Evolutionary conservation across 116 monocot genomes (phyloP).

Genomic region (Papilionanthe hybrid): DNA sequence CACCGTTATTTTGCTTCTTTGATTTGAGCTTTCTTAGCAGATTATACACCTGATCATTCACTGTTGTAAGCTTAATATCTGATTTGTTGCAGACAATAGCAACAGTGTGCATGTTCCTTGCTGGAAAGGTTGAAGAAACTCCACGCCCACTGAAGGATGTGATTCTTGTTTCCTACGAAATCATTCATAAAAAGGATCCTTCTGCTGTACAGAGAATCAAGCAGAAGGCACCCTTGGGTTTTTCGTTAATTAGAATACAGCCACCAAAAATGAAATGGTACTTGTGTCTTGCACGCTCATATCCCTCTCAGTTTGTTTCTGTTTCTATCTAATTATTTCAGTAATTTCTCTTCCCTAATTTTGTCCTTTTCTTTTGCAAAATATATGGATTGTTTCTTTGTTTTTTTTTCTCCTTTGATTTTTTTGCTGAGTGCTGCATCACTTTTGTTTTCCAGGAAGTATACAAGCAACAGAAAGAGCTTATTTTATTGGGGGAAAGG

Average conservation of each 20-base stretch:
- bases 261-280: conserved; percentile 2
- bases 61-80: neutral
- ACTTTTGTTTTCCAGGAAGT: conserved; percentile 20
- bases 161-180: conserved; percentile 22
- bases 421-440: neutral
- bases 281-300: neutral
- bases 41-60: too few relatives aligned
- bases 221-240: conserved; percentile 17
- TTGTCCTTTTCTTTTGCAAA: neutral
- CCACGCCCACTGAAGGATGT: conserved; percentile 30
- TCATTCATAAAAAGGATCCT: conserved; percentile 29
- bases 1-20: too few relatives aligned
- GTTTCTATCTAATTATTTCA: neutral
- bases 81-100: conserved; percentile 15
- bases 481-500: conserved; percentile 28
- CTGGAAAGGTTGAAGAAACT: conserved; percentile 34
- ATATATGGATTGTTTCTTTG: too few relatives aligned
- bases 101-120: conserved; percentile 30
- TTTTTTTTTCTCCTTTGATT: neutral
- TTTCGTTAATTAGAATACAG: conserved; percentile 6
- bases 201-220: conserved; percentile 28
- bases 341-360: too few relatives aligned
- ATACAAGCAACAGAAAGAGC: conserved; percentile 33
- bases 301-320: neutral
- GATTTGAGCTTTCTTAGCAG: too few relatives aligned